Evolutionary conservation across 306 rosid genomes (phyloP), one percentile per base, ranked within the genome.

Genomic region (Cicer chorassanicum): DNA sequence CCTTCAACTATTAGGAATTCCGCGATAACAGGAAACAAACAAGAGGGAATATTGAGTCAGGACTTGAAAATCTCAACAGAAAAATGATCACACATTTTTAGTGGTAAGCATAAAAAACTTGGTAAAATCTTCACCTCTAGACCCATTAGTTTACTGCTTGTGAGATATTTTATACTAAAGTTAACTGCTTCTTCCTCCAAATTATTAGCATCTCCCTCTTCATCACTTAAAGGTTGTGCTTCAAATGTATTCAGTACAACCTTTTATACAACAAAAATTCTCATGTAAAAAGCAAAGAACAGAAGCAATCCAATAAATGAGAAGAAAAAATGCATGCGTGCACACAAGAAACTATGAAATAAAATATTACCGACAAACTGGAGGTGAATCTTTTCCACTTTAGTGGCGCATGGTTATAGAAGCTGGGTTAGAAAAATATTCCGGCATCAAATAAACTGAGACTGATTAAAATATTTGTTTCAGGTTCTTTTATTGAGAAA

Each of bases 111-210:
- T 36, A 74, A 55, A 65, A 65, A 43, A 65, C 66, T 55, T 49
- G 29, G 65, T 57, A 73, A 77, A 76, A 77, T 65, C 16, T 76
- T 51, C 83, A 93, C 98, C 89, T 93, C 98, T 78, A 93, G 84
- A 72, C 98, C 93, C 98, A 16, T 16, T 16, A 16, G 18, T 16
- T 0, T 16, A 16, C 18, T 16, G 18, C 18, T 16, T 16, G 18
- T 93, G 64, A 93, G 98, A 89, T 93, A 93, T 83, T 93, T 93
- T 78, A 93, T 93, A 82, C 98, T 93, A 80, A 93, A 93, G 89
- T 81, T 88, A 41, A 92, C 87, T 7, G 92, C 85, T 77, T 92
- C 93, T 77, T 88, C 98, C 87, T 91, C 97, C 90, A 91, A 87
- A 82, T 72, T 86, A 84, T 91, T 89, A 70, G 98, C 98, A 51